These are phyloP conservation scores for Pseudonectria foliicola DNA, from an alignment of 2,329 filamentous ascomycete species.

Conservation along the genomic window DNA sequence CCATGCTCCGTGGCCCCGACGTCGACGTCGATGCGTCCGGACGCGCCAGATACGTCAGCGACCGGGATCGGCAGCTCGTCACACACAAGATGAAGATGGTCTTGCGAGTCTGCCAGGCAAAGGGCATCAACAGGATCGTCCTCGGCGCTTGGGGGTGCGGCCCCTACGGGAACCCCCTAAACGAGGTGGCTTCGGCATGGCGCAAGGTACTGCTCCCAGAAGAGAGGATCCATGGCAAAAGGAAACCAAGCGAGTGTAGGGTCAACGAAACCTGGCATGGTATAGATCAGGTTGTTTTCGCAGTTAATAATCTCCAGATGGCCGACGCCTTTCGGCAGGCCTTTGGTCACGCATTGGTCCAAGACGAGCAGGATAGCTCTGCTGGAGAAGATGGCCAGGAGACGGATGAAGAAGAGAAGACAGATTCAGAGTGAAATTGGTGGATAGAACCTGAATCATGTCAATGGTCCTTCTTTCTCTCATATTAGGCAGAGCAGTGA, in stretches of 20 bases:
- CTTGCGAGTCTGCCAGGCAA: slow-evolving; percentile 41
- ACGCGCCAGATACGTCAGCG: slow-evolving; percentile 30
- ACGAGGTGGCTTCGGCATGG: slow-evolving; percentile 51
- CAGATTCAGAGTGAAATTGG: too few species aligned
- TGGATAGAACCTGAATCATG: too few species aligned
- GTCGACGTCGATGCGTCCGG: slow-evolving; percentile 29
- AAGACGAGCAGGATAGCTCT: slow-evolving; percentile 1
- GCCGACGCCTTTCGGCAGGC: slow-evolving; percentile 42
- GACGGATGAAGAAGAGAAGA: too few species aligned
- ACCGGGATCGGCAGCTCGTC: slow-evolving; percentile 43
- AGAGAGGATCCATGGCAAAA: slow-evolving; percentile 10
- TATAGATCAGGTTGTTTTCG: slow-evolving; percentile 46
- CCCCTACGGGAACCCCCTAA: slow-evolving; percentile 54
- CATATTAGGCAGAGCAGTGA: too few species aligned
- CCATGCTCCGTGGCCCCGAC: slow-evolving; percentile 53
- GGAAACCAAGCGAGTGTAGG: slow-evolving; percentile 1
- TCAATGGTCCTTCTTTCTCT: too few species aligned
- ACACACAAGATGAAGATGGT: slow-evolving; percentile 51
- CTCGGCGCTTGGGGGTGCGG: slow-evolving; percentile 61
- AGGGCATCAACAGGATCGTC: slow-evolving; percentile 42
- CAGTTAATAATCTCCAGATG: slow-evolving; percentile 45
- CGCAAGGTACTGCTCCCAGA: slow-evolving; percentile 22
- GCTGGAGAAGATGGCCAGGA: background rate
- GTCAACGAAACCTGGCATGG: slow-evolving; percentile 13
- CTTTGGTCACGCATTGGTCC: slow-evolving; percentile 32